Evolutionary conservation across 768 basidiomycete species (phyloP).

Genomic region (Rhizopogon vinicolor): DNA sequence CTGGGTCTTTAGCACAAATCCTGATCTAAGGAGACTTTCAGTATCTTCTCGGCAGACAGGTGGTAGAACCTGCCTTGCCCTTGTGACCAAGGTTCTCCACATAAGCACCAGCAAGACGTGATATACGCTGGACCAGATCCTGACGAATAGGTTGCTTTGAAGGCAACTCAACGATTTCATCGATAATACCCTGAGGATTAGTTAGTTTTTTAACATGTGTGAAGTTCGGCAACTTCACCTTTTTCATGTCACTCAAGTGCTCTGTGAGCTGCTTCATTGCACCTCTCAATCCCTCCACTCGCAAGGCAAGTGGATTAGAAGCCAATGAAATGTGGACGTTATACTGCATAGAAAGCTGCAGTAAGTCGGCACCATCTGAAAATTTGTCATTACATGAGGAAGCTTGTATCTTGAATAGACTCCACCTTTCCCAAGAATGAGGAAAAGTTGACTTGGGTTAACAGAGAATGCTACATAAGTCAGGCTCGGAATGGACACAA

Average conservation of each 20-base stretch:
- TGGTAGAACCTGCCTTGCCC: conserved; percentile 36
- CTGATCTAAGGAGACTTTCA: conserved; percentile 38
- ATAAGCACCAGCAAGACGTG: conserved; percentile 63
- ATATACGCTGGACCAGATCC: conserved; percentile 57
- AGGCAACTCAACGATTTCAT: conserved; percentile 40
- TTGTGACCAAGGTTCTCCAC: conserved; percentile 45
- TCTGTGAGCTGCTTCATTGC: conserved; percentile 44
- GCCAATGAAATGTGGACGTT: conserved; percentile 60
- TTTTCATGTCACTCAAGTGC: conserved; percentile 43
- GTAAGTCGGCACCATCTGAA: conserved; percentile 60
- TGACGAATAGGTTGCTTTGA: conserved; percentile 34
- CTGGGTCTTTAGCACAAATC: conserved; percentile 44
- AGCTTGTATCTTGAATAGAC: not conserved
- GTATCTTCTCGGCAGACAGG: not conserved
- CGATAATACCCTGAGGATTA: conserved; percentile 17
- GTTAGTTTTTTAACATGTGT: not conserved
- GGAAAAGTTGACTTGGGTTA: conserved; percentile 55
- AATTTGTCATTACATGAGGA: not conserved
- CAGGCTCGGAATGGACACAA: not conserved
- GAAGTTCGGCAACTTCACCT: conserved; percentile 31
- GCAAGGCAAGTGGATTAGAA: conserved; percentile 51
- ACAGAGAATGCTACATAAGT: conserved; percentile 47
- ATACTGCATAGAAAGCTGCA: conserved; percentile 54
- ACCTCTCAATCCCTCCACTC: conserved; percentile 53
- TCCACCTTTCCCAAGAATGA: conserved; percentile 69